Evolutionary conservation across 1,284 basidiomycete species (phyloP), one percentile per base, ranked within the genome.

Genomic region (Ustilago nuda): DNA sequence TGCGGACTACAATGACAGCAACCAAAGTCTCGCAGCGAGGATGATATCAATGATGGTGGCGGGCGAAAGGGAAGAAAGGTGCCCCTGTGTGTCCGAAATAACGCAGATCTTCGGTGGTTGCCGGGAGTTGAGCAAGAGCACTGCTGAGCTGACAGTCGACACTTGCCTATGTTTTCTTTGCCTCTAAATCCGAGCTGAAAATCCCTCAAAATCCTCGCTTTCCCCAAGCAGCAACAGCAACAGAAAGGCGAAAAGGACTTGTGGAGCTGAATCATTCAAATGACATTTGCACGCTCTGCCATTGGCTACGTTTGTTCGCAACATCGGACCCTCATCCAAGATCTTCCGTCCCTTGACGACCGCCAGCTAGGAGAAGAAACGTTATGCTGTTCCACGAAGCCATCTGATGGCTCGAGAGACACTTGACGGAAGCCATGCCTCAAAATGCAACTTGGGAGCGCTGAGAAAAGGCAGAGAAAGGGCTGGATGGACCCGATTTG

Each of bases 241-340:
- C 23, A 23, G 23, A 13, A n/a, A 23, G 17, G 23, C 19, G 23
- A 48, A 12, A 48, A 4, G 17, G 17, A n/a, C 17, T 33, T 51
- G 58, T 60, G 30, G 39, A 53, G 59, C 59, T 54, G 4, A 9
- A 27, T 13, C 13, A 30, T 13, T 7, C 7, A 39, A 11, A 36
- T 65, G n/a, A 71, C 62, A 71, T 57, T 61, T 71, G 48, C 62
- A 54, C 45, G 57, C 63, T 55, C 27, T 61, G n/a, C 59, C 58
- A 71, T 65, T 71, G 68, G 67, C 57, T 58, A 45, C 30, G 33
- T 41, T 52, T 52, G 33, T 15, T 41, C 12, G 39, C 13, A 32
- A 27, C 45, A 11, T 50, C 17, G 7, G 3, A 1, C 27, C 11
- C 15, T 30, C 8, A 33, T 37, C 23, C 30, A 15, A 19, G n/a